Percentiles rank a stretch among this genome's conserved stretches.
phyloP scores from a whole-genome alignment of 1,284 basidiomycete genomes.

The Phlebopus sp. region DNA sequence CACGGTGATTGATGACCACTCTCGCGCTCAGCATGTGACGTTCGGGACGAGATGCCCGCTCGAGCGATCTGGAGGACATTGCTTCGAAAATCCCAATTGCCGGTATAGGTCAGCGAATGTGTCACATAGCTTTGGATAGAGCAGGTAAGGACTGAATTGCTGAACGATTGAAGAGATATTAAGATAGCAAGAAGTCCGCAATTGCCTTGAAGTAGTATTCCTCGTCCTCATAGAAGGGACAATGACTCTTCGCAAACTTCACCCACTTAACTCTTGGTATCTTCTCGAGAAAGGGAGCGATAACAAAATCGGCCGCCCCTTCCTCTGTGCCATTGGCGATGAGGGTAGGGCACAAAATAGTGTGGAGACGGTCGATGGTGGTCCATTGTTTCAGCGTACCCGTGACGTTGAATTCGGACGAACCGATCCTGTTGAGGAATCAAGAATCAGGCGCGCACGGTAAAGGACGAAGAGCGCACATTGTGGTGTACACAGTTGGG shows the following conservation, averaged over 20 bases:
- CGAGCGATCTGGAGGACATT: no score
- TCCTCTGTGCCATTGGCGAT: constrained; percentile 33
- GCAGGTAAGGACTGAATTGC: no score
- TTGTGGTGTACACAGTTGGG: constrained; percentile 25
- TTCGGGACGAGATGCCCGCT: no score
- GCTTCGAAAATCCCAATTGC: no score
- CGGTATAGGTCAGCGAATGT: no score
- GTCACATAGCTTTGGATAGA: no score
- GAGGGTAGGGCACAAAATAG: constrained; percentile 32
- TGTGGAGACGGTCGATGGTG: constrained; percentile 28
- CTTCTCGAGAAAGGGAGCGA: constrained; percentile 30
- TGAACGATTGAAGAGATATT: no score
- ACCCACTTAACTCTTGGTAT: constrained; percentile 34
- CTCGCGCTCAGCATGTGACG: no score
- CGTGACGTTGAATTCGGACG: constrained; percentile 27
- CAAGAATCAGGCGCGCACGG: not conserved
- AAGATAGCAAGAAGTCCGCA: constrained; percentile 12
- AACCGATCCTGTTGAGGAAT: constrained; percentile 29
- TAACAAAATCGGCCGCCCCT: constrained; percentile 25
- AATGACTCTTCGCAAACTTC: constrained; percentile 31
- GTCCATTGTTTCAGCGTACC: constrained; percentile 35
- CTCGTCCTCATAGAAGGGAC: constrained; percentile 30
- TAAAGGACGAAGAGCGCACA: constrained; percentile 14
- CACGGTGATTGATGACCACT: no score
- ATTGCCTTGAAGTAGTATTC: constrained; percentile 23